Conservation (phyloP, 2,329 filamentous ascomycete species). For the Aspergillus sp. region DNA sequence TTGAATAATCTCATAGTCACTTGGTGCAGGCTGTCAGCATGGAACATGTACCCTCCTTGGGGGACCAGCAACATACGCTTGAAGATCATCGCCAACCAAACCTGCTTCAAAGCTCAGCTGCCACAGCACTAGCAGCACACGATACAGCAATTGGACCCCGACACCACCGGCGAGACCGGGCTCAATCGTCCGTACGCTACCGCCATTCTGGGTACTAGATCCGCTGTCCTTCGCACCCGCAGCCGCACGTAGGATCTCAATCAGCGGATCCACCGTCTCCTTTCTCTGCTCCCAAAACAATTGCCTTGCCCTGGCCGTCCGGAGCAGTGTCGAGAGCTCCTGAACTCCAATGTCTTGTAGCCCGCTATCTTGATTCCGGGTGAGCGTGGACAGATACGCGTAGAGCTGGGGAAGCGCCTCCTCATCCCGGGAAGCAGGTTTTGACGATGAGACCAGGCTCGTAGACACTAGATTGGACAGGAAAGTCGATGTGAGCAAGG, state of each 20-base stretch:
- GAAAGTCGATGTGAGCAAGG: slow-evolving; percentile 80
- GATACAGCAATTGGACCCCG: slow-evolving; percentile 85
- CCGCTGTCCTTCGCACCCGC: slow-evolving; percentile 66
- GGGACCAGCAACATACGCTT: slow-evolving; percentile 36
- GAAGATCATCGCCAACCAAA: slow-evolving; percentile 66
- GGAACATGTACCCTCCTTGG: not conserved
- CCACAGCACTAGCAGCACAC: slow-evolving; percentile 89
- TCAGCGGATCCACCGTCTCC: slow-evolving; percentile 72
- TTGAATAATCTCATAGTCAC: slow-evolving; percentile 85
- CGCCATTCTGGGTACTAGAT: slow-evolving; percentile 49
- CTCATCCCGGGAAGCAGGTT: slow-evolving; percentile 54
- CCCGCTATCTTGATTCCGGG: slow-evolving; percentile 77
- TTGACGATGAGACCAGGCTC: slow-evolving; percentile 54
- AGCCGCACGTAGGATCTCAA: slow-evolving; percentile 69
- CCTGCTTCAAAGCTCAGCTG: slow-evolving; percentile 84
- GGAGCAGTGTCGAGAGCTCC: slow-evolving; percentile 76
- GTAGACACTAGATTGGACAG: slow-evolving; percentile 68
- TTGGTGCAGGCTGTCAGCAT: slow-evolving; percentile 29
- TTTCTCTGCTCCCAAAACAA: slow-evolving; percentile 87
- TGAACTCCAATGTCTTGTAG: slow-evolving; percentile 94
- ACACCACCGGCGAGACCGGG: slow-evolving; percentile 62
- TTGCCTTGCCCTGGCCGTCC: slow-evolving; percentile 62
- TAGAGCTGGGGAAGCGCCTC: slow-evolving; percentile 75
- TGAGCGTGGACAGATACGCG: slow-evolving; percentile 74
- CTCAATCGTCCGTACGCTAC: slow-evolving; percentile 55